Percentiles rank a stretch among this genome's conserved stretches.
Evolutionary conservation across 2,329 filamentous ascomycete genomes (phyloP).

Genomic region (Pyricularia sp.): DNA sequence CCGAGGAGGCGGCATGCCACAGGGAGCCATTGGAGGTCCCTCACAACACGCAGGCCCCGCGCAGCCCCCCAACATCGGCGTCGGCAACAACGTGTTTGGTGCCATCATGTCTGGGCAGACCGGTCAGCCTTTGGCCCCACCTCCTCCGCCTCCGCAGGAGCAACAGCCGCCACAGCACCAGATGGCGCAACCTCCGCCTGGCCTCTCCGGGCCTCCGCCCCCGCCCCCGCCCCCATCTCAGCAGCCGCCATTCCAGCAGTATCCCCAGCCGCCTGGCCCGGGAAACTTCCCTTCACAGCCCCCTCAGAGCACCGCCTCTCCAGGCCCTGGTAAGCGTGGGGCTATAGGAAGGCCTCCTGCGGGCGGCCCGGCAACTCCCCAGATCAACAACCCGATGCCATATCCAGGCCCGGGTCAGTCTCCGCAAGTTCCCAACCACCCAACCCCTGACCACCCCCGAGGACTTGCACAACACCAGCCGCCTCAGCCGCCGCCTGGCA

Average conservation of each 20-base stretch:
- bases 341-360: conserved; percentile 57
- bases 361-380: conserved; percentile 73
- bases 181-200: conserved; percentile 69
- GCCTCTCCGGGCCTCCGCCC: conserved; percentile 47
- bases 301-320: conserved; percentile 76
- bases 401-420: conserved; percentile 78
- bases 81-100: conserved; percentile 87
- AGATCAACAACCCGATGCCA: conserved; percentile 80
- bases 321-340: conserved; percentile 69
- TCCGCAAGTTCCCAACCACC: conserved; percentile 72
- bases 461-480: conserved; percentile 32
- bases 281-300: conserved; percentile 75
- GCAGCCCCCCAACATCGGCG: conserved; percentile 81
- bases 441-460: conserved; percentile 59
- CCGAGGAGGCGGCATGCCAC: conserved; percentile 54
- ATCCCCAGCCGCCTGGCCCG: conserved; percentile 45
- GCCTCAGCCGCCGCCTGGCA: conserved; percentile 40
- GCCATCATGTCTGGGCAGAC: conserved; percentile 88
- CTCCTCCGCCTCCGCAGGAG: conserved; percentile 57
- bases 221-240: conserved; percentile 51
- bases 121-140: conserved; percentile 76
- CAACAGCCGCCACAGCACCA: conserved; percentile 45
- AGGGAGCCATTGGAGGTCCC: conserved; percentile 53
- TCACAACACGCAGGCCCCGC: conserved; percentile 70
- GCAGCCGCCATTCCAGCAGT: conserved; percentile 64